A percentile compares a stretch with the other conserved stretches of the same genome.
Evolutionary conservation across 257 asterid genomes (phyloP).

Genomic region (Gentiana straminea): DNA sequence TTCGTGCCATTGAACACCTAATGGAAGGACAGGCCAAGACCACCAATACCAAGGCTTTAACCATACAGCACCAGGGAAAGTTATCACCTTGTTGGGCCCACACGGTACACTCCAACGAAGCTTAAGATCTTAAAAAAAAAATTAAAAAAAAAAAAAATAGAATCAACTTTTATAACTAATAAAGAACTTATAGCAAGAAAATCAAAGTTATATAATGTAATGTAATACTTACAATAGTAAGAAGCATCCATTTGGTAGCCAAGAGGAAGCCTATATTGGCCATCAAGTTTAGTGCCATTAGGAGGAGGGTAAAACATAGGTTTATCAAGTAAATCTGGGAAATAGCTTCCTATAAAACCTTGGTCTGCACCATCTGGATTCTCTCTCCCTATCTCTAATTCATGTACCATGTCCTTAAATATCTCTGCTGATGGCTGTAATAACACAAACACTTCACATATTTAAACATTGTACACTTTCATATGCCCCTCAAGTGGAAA

Average conservation of each 20-base stretch:
- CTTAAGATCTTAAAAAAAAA: conserved; percentile 42
- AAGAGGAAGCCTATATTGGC: conserved; percentile 65
- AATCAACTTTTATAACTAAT: neutral
- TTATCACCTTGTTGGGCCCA: conserved; percentile 78
- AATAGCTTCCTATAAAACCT: conserved; percentile 70
- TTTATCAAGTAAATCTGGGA: conserved; percentile 54
- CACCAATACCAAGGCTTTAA: conserved; percentile 98
- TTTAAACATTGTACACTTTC: neutral
- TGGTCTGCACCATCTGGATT: conserved; percentile 96
- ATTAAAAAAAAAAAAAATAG: neutral
- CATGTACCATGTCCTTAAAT: conserved; percentile 72
- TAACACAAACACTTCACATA: neutral
- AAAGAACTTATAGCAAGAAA: neutral
- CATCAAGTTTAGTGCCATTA: conserved; percentile 60
- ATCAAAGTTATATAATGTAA: neutral
- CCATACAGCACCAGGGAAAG: conserved; percentile 88
- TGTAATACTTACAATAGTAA: conserved; percentile 58
- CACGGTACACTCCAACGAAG: conserved; percentile 89
- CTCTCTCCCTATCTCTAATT: conserved; percentile 41
- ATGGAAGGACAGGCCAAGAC: conserved; percentile 93
- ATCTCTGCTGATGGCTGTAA: conserved; percentile 65
- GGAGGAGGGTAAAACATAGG: conserved; percentile 61
- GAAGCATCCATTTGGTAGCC: conserved; percentile 98
- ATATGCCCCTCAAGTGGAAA: neutral
- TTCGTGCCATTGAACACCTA: conserved; percentile 78